Conservation (phyloP, 371 early-diverging fungal genomes). For the Batrachochytrium dendrobatidis region DNA sequence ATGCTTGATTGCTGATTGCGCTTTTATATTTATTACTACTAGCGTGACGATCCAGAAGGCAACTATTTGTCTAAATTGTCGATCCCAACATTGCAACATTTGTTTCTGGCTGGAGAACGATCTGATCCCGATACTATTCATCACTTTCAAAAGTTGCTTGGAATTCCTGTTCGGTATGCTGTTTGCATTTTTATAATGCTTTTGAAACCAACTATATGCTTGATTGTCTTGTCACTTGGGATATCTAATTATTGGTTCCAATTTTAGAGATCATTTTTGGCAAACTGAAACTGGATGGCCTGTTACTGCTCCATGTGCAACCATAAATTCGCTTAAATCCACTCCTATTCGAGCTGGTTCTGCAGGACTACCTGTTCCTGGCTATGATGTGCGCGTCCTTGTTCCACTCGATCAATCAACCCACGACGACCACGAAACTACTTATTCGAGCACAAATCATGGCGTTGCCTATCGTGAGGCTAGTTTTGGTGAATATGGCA, state of each 20-base stretch:
- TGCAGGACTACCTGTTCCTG: constrained; percentile 71
- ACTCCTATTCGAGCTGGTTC: constrained; percentile 40
- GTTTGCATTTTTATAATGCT: background rate
- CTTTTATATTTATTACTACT: constrained; percentile 11
- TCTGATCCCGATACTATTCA: constrained; percentile 72
- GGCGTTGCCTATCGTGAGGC: constrained; percentile 15
- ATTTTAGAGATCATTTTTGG: constrained; percentile 79
- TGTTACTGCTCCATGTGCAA: constrained; percentile 59
- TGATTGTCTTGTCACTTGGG: background rate
- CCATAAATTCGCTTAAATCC: constrained; percentile 3
- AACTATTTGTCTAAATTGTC: constrained; percentile 50
- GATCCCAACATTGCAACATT: constrained; percentile 51
- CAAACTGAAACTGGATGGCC: constrained; percentile 88
- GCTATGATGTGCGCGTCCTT: constrained; percentile 60
- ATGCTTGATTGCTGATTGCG: too few species aligned
- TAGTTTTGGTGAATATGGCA: constrained; percentile 55
- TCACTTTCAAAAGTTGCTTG: constrained; percentile 59
- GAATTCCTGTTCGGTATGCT: constrained; percentile 35
- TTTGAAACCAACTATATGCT: background rate
- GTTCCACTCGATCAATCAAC: constrained; percentile 56
- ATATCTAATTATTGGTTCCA: background rate
- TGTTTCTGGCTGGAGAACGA: constrained; percentile 88
- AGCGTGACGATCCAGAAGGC: constrained; percentile 70
- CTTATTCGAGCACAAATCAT: too few species aligned
- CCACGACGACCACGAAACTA: background rate